Evolutionary conservation across 2,329 filamentous ascomycete species (phyloP).

Genomic region (Gaeumannomyces sp.): DNA sequence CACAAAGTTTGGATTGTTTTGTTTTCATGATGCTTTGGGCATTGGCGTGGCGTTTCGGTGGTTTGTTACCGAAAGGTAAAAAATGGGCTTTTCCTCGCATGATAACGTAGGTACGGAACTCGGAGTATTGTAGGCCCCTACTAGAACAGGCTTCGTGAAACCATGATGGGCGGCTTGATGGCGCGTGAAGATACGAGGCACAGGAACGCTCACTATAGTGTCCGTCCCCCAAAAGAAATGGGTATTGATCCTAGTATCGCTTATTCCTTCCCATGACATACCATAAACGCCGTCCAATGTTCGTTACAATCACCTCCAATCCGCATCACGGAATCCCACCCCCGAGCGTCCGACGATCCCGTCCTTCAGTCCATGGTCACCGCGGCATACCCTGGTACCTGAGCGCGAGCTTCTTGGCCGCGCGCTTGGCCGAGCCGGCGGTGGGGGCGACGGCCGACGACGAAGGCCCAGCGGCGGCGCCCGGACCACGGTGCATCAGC

Average conservation of each 20-base stretch:
- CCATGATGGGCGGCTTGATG: background rate
- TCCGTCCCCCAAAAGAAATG: background rate
- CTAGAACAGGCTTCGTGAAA: background rate
- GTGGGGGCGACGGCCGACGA: slow-evolving; percentile 10
- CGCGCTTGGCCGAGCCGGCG: slow-evolving; percentile 14
- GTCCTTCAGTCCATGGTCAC: slow-evolving; percentile 17
- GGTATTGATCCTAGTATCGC: background rate
- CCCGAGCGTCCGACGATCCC: background rate
- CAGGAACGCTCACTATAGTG: background rate
- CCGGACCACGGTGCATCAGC: slow-evolving; percentile 60
- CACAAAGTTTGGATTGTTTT: background rate
- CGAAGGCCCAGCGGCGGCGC: slow-evolving; percentile 8
- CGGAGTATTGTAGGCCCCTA: background rate
- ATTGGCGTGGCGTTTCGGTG: slow-evolving; percentile 10
- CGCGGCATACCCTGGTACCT: slow-evolving; percentile 27
- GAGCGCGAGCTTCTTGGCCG: slow-evolving; percentile 11
- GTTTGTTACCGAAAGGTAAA: background rate
- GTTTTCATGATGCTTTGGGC: slow-evolving; percentile 1
- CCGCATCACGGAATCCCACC: background rate
- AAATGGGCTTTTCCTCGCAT: background rate
- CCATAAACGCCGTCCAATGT: background rate
- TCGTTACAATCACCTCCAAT: background rate
- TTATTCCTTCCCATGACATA: background rate
- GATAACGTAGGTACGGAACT: background rate
- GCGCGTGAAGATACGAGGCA: background rate